Evolutionary conservation across 1,284 basidiomycete species (phyloP), one percentile per base, ranked within the genome.

Genomic region (Lentinula novae-zelandiae): DNA sequence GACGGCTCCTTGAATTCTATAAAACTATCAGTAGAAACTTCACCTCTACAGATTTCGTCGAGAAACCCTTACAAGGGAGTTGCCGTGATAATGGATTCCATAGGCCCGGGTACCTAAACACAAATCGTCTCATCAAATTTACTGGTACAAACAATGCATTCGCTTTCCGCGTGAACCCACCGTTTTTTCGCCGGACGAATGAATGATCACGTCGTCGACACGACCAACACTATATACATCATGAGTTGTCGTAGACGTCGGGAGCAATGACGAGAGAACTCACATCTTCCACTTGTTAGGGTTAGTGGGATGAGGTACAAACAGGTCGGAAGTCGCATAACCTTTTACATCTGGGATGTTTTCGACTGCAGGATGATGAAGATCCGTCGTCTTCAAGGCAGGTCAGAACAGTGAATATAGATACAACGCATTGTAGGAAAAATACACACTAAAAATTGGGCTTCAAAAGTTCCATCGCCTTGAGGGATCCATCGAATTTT

Each of bases 381-480:
- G n/a, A 22, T 40, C 33, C 31, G 9, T 46, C 17, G 50, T 62
- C 51, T 63, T 8, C 8, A 1, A 12, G 34, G 22, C 5, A 51
- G 22, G 22, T 22, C 1, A 22, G 22, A 22, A 22, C 22, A 22
- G 58, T 46, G 55, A 8, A 50, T 17, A 8, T 38, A 44, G 53
- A 12, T 51, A 20, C 40, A 3, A 15, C 57, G 17, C n/a, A 20
- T 34, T 15, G 22, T 20, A 53, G 42, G 7, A 7, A 22, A 12
- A 13, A 57, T 34, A 68, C 73, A 9, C 38, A 78, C 78, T 64
- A 77, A 52, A 55, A 76, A 67, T 38, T 77, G 76, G 20, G 67
- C 68, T 60, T 80, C 77, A 55, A 71, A 79, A 1, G 71, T 75
- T 33, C 75, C 77, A 64, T 76, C 74, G 2, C 72, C 75, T 57